Base-by-base conservation (phyloP, 805 yeast species). In the Cyberlindnera subsufficiens region DNA sequence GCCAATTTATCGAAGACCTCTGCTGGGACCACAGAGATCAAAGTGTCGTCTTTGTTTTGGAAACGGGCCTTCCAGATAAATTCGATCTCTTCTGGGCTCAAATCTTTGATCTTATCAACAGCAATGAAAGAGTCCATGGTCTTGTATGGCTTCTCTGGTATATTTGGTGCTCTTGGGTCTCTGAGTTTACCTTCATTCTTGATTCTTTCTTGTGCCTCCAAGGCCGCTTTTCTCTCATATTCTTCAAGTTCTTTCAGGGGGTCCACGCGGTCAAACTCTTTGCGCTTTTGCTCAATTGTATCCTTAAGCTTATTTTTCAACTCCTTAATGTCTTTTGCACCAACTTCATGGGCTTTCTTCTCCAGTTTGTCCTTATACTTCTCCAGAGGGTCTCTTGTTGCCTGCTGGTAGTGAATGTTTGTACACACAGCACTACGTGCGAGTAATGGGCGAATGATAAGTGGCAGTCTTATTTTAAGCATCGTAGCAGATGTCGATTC, bases 31-130 rank as follows among this genome's bases (percentile, higher is more conserved):
- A 77, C 69, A 0, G 97, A 95, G 51, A 79, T 74, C 47, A 93
- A 57, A 8, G 80, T 63, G 37, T 78, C 66, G 6, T 78, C 81
- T 44, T 75, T 76, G 44, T 64, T 61, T 35, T 76, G 75, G 65
- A 90, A 90, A 51, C 96, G 75, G 0, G 96, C 88, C 59, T 86
- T 80, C 99, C 99, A 93, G 16, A 93, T 66, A 53, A 75, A 73
- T 54, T 86, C 95, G 40, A 91, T 68, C 54, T 87, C 95, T 47
- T 74, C 71, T 4, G 61, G 53, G 0, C 77, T 73, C 40, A 90
- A 72, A 5, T 68, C 71, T 38, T 64, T 46, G 38, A 87, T 51
- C 60, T 88, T 90, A 1, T 75, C 84, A 7, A 78, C 68, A 42
- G 86, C 89, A 33, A 93, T 61, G 60, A 69, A 91, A 1, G 90